These are phyloP conservation scores for Hypsizygus ulmarius DNA, from an alignment of 1,284 basidiomycete species.

Conservation along the genomic window DNA sequence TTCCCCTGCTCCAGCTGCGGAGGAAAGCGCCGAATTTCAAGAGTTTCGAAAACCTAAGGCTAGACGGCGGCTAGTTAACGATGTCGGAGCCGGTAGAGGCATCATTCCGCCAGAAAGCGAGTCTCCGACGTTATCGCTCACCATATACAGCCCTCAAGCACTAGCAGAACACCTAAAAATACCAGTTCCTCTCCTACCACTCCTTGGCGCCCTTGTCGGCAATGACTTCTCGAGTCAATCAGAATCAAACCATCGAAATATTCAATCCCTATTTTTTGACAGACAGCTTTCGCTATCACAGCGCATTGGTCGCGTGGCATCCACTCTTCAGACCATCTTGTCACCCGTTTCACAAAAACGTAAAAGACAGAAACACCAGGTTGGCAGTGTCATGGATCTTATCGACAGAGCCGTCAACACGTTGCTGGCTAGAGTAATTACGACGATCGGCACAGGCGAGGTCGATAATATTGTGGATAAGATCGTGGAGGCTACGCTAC, in stretches of 20 bases:
- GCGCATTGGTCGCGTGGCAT: conserved; percentile 58
- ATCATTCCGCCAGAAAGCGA: conserved; percentile 54
- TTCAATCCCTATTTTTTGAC: conserved; percentile 70
- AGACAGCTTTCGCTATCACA: conserved; percentile 50
- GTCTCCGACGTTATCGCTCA: conserved; percentile 50
- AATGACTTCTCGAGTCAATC: conserved; percentile 74
- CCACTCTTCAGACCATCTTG: conserved; percentile 52
- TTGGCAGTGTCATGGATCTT: conserved; percentile 70
- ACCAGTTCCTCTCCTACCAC: conserved; percentile 71
- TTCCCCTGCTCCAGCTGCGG: conserved; percentile 31
- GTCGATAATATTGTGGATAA: conserved; percentile 61
- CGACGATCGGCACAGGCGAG: conserved; percentile 56
- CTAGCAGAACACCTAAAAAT: conserved; percentile 69
- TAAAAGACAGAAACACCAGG: conserved; percentile 47
- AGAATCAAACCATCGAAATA: conserved; percentile 41
- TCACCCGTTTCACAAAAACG: conserved; percentile 43
- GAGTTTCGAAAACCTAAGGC: conserved; percentile 48
- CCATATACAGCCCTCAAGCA: conserved; percentile 59
- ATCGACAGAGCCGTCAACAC: conserved; percentile 63
- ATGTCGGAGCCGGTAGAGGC: conserved; percentile 37
- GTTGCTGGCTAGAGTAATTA: conserved; percentile 49
- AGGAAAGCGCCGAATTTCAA: conserved; percentile 59
- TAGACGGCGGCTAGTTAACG: conserved; percentile 31
- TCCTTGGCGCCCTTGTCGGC: conserved; percentile 83
- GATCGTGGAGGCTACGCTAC: conserved; percentile 69